Conservation (phyloP, 768 basidiomycete genomes). For the Trametes maxima region DNA sequence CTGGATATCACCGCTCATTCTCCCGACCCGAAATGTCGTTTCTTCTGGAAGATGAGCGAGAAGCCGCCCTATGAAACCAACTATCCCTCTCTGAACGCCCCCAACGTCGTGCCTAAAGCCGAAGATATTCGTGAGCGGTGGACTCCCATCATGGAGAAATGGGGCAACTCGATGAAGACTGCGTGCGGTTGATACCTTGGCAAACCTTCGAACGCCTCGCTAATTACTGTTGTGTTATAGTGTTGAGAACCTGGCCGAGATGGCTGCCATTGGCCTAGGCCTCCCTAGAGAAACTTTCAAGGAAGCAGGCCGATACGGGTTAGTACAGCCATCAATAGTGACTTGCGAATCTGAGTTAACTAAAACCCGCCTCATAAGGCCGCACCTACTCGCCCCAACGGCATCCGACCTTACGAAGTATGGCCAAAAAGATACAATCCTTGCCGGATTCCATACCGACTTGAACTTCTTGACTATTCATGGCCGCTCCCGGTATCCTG, state of each 20-base stretch:
- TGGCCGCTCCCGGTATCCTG: conserved; percentile 84
- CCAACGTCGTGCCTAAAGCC: conserved; percentile 80
- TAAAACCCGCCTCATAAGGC: conserved; percentile 41
- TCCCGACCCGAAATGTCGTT: conserved; percentile 94
- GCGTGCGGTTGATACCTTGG: conserved; percentile 57
- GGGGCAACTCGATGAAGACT: conserved; percentile 87
- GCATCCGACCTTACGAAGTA: conserved; percentile 88
- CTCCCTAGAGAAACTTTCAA: conserved; percentile 69
- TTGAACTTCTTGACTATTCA: conserved; percentile 94
- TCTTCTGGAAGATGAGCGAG: conserved; percentile 86
- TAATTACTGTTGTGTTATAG: conserved; percentile 40
- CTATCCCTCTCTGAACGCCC: conserved; percentile 76
- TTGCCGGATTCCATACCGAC: conserved; percentile 94
- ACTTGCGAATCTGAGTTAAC: neutral
- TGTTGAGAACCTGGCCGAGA: conserved; percentile 84
- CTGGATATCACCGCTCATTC: conserved; percentile 78
- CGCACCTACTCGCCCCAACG: conserved; percentile 91
- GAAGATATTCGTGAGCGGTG: conserved; percentile 60
- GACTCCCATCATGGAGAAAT: conserved; percentile 75
- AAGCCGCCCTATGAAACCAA: conserved; percentile 75
- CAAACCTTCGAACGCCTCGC: neutral
- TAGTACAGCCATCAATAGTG: conserved; percentile 28
- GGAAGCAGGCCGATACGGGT: conserved; percentile 86
- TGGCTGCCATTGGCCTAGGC: conserved; percentile 84
- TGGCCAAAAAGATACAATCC: conserved; percentile 76